Evolutionary conservation across 495 filamentous ascomycete genomes (phyloP).

Genomic region (Talaromyces liani): DNA sequence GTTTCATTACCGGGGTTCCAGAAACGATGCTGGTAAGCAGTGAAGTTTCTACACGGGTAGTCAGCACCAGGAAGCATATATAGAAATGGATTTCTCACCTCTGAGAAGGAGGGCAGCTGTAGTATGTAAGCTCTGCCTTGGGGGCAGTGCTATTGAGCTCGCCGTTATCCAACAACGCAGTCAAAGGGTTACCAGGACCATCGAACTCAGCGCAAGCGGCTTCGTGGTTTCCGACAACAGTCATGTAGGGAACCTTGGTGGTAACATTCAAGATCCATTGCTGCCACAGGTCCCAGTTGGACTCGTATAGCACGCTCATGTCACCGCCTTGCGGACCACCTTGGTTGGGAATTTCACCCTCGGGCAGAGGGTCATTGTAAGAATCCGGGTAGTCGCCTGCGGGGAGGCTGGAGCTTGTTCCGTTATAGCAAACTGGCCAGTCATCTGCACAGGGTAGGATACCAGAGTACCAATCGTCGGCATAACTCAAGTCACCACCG

Average conservation of each 20-base stretch:
- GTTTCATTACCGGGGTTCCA: constrained; percentile 32
- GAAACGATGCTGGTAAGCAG: constrained; percentile 41
- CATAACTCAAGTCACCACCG: constrained; percentile 42
- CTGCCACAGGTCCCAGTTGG: constrained; percentile 44
- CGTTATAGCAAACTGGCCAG: constrained; percentile 50
- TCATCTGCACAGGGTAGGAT: constrained; percentile 39
- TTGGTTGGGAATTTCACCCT: constrained; percentile 40
- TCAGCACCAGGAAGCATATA: not conserved
- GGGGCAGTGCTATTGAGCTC: constrained; percentile 22
- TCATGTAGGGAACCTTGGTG: constrained; percentile 38
- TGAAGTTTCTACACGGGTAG: constrained; percentile 35
- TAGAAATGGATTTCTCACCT: constrained; percentile 18
- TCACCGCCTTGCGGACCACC: constrained; percentile 42
- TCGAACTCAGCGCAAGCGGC: constrained; percentile 45
- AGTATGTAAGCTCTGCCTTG: constrained; percentile 35
- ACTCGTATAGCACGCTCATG: constrained; percentile 42
- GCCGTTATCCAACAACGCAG: constrained; percentile 38
- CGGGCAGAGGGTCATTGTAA: constrained; percentile 36
- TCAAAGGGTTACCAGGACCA: constrained; percentile 35
- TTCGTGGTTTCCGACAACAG: constrained; percentile 40
- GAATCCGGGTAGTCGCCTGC: constrained; percentile 23
- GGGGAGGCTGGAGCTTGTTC: constrained; percentile 32
- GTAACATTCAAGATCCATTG: constrained; percentile 37
- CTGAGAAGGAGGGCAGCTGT: constrained; percentile 47
- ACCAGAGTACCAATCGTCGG: constrained; percentile 43